A percentile compares a stretch with the other conserved stretches of the same genome.
phyloP scores from a whole-genome alignment of 2,329 filamentous ascomycete genomes.

The Leptodontidium sp. region DNA sequence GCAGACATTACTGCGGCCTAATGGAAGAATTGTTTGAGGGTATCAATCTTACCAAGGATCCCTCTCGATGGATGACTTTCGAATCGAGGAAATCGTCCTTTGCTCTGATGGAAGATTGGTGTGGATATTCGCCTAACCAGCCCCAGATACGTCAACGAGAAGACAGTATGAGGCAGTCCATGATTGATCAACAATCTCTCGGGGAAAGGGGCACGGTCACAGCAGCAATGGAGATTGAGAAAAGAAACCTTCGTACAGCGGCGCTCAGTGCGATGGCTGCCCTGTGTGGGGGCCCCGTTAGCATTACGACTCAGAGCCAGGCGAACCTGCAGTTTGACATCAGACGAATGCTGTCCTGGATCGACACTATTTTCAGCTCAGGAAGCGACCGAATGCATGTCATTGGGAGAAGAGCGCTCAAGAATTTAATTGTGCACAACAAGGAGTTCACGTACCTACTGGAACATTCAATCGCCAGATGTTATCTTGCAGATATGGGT shows the following conservation, averaged over 20 bases:
- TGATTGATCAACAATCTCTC: slow-evolving; percentile 78
- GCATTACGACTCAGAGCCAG: slow-evolving; percentile 86
- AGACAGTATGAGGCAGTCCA: slow-evolving; percentile 84
- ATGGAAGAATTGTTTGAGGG: slow-evolving; percentile 94
- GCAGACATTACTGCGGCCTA: slow-evolving; percentile 92
- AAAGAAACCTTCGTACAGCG: slow-evolving; percentile 87
- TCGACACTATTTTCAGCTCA: slow-evolving; percentile 92
- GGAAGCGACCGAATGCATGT: slow-evolving; percentile 90
- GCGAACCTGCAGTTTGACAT: slow-evolving; percentile 92
- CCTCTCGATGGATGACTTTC: slow-evolving; percentile 95
- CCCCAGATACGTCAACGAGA: slow-evolving; percentile 81
- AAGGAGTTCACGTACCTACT: slow-evolving; percentile 85
- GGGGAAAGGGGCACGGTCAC: slow-evolving; percentile 81
- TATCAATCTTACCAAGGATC: slow-evolving; percentile 84
- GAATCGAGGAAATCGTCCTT: slow-evolving; percentile 96
- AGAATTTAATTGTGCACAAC: slow-evolving; percentile 90
- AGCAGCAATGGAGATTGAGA: slow-evolving; percentile 96
- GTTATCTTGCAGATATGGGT: slow-evolving; percentile 81
- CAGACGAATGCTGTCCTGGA: slow-evolving; percentile 91
- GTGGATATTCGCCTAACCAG: slow-evolving; percentile 93
- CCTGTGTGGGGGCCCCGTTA: slow-evolving; percentile 85
- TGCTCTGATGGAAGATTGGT: slow-evolving; percentile 98
- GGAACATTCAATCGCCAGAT: slow-evolving; percentile 89
- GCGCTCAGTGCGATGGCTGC: slow-evolving; percentile 96
- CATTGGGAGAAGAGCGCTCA: slow-evolving; percentile 86